Base-by-base conservation (phyloP, 1,139 yeast species). In the Blastobotrys elegans region DNA sequence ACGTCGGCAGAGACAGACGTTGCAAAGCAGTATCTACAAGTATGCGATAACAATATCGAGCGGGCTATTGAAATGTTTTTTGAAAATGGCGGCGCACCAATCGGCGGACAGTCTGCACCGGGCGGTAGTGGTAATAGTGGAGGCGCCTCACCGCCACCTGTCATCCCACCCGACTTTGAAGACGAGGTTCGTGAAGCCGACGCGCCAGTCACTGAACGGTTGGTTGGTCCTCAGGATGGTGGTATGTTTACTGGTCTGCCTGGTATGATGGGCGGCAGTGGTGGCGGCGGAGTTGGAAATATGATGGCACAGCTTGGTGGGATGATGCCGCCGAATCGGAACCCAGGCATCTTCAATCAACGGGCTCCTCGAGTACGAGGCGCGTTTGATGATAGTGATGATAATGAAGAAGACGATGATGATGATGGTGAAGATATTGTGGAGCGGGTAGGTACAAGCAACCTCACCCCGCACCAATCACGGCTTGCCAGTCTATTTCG, bases 51-150 rank as follows among this genome's bases (percentile, higher is more conserved):
- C 49, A 80, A 88, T 61, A 65, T 92, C 40, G 96, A 90, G 53
- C 77, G 81, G 26, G 98, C 98, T 0, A 87, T 94, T 6, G 80
- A 90, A 10, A 70, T 94, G 43, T 94, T 71, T 66, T 82, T 86
- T 71, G 98, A 94, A 62, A 76, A 79, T 48, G 88, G 87, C 24
- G 76, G 71, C 31, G 68, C 60, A 13, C 51, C 71, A 57, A 52
- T 69, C 56, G 63, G 70, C 62, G 51, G 69, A 60, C 18, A 34
- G n/a, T 24, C 43, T 10, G 32, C 44, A 50, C 22, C 41, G 21
- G 37, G 27, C 26, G 40, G 18, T 13, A 18, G 37, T 16, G 18
- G 21, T 20, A 14, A 26, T 32, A 34, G 44, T 32, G 51, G 36
- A 20, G 50, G 47, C 26, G 47, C 52, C 26, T 45, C 21, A 26